Conservation (phyloP, 345 rosid genomes). For the Populus pruinosa region DNA sequence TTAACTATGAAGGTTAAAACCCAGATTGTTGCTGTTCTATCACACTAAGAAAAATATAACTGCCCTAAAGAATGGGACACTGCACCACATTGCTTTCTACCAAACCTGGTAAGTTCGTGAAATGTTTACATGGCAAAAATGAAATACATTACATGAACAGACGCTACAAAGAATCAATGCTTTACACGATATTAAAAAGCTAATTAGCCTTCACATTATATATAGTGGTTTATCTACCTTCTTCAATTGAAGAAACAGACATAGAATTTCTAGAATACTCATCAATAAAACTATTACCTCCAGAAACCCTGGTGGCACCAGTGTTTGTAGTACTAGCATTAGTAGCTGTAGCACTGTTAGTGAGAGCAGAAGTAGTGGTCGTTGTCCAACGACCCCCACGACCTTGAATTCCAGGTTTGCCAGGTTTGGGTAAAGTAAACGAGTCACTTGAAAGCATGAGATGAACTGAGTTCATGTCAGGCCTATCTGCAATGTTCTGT, state of each 20-base stretch:
- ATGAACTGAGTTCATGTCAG: constrained; percentile 71
- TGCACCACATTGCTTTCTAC: no score
- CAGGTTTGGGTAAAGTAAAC: constrained; percentile 68
- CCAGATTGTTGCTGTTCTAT: no score
- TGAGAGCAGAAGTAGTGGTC: constrained; percentile 32
- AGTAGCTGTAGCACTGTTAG: constrained; percentile 20
- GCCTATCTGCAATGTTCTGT: constrained; percentile 52
- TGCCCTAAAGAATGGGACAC: no score
- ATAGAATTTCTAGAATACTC: constrained; percentile 82
- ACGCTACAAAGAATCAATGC: constrained; percentile 5
- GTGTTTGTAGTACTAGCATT: constrained; percentile 35
- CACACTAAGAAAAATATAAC: no score
- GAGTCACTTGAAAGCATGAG: constrained; percentile 90
- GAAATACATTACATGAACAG: background rate
- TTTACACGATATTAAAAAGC: constrained; percentile 3
- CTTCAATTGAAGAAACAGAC: constrained; percentile 70
- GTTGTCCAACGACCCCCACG: constrained; percentile 51
- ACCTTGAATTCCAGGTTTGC: constrained; percentile 75
- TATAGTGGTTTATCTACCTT: constrained; percentile 55
- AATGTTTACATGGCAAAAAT: no score
- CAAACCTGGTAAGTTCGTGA: no score
- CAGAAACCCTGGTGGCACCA: constrained; percentile 36
- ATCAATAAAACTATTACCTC: constrained; percentile 49
- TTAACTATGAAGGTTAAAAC: no score
- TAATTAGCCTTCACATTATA: background rate